phyloP scores from a whole-genome alignment of 1,139 yeast genomes.

The Williopsis jadinii region DNA sequence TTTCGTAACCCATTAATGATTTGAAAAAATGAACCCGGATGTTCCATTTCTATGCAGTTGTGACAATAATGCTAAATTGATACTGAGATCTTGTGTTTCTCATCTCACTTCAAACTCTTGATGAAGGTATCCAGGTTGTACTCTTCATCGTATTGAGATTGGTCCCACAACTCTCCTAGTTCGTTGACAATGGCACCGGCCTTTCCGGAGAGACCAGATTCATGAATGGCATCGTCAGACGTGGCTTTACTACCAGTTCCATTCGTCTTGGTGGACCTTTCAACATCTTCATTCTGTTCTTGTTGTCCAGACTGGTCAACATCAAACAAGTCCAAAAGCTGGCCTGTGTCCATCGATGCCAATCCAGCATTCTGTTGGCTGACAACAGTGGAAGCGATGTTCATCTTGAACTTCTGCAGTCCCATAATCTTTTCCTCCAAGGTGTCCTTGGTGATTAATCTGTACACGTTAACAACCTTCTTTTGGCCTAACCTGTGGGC shows the following conservation, averaged over 20 bases:
- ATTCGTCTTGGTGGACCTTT: conserved; percentile 19
- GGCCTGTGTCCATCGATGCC: conserved; percentile 94
- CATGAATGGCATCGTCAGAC: conserved; percentile 27
- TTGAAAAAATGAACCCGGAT: background rate
- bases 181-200: conserved; percentile 55
- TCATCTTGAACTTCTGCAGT: conserved; percentile 92
- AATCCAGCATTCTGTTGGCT: conserved; percentile 95
- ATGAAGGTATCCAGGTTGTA: conserved; percentile 90
- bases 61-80: too few relatives aligned
- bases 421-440: conserved; percentile 99
- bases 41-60: background rate
- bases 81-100: too few relatives aligned
- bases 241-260: conserved; percentile 20
- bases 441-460: conserved; percentile 87
- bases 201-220: conserved; percentile 33
- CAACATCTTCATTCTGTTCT: conserved; percentile 34
- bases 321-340: conserved; percentile 83
- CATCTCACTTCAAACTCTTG: conserved; percentile 35
- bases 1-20: conserved; percentile 1
- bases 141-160: conserved; percentile 92
- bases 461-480: conserved; percentile 91
- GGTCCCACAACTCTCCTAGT: conserved; percentile 95
- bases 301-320: conserved; percentile 46
- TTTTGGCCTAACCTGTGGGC: conserved; percentile 98
- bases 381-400: conserved; percentile 92